Percentiles rank a stretch among this genome's conserved stretches.
Evolutionary conservation across 148 eudicot species (phyloP).

Genomic region (Mesembryanthemum crystallinum): DNA sequence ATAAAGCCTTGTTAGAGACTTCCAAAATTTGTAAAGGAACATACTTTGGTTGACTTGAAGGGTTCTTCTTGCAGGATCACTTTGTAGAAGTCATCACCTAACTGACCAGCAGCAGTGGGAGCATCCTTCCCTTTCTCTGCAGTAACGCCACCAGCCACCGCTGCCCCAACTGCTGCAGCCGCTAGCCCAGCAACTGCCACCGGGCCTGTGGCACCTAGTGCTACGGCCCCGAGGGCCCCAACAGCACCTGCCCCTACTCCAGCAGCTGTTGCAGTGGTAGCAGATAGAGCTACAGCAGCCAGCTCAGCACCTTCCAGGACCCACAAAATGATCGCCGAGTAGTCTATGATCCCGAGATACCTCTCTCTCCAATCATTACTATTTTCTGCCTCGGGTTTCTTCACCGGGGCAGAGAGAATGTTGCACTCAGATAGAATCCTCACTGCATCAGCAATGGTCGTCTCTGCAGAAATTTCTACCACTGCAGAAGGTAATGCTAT

Average conservation of each 20-base stretch:
- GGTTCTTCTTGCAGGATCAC: constrained; percentile 89
- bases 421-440: constrained; percentile 77
- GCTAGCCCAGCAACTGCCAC: constrained; percentile 70
- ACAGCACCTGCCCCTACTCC: constrained; percentile 91
- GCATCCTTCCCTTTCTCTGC: constrained; percentile 73
- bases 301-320: constrained; percentile 80
- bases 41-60: constrained; percentile 81
- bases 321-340: constrained; percentile 79
- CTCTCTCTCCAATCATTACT: constrained; percentile 64
- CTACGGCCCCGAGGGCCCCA: constrained; percentile 70
- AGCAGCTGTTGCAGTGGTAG: constrained; percentile 76
- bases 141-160: constrained; percentile 74
- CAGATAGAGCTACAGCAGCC: constrained; percentile 78
- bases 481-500: constrained; percentile 39
- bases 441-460: constrained; percentile 61
- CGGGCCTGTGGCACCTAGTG: constrained; percentile 81
- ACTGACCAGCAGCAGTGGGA: constrained; percentile 61
- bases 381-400: constrained; percentile 44
- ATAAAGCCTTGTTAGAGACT: background rate
- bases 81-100: constrained; percentile 88
- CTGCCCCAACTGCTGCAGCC: constrained; percentile 84
- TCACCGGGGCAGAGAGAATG: constrained; percentile 84
- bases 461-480: constrained; percentile 73
- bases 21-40: constrained; percentile 3
- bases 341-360: constrained; percentile 80